Percentiles rank a stretch among this genome's conserved stretches.
Conservation (phyloP, 73 alveolate genomes). For the Blepharisma japonicum region DNA sequence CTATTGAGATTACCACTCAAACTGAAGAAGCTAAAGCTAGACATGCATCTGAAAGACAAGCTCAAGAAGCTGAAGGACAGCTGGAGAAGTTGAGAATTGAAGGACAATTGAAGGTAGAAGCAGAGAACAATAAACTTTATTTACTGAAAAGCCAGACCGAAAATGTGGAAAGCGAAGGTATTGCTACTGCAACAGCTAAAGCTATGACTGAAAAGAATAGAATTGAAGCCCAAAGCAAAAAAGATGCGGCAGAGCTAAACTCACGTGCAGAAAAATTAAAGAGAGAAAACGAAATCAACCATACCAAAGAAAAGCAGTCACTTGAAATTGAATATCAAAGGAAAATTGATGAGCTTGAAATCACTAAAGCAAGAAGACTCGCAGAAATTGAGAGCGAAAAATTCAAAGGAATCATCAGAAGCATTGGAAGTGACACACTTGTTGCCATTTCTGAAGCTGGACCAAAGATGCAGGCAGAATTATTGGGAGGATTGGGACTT, state of each 20-base stretch:
- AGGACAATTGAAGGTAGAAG: slow-evolving; percentile 70
- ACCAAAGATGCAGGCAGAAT: slow-evolving; percentile 75
- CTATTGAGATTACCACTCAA: slow-evolving; percentile 82
- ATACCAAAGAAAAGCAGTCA: slow-evolving; percentile 38
- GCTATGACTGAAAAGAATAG: slow-evolving; percentile 59
- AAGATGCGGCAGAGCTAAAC: slow-evolving; percentile 59
- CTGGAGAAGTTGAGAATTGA: slow-evolving; percentile 70
- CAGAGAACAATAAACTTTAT: slow-evolving; percentile 38
- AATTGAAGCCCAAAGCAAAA: slow-evolving; percentile 71
- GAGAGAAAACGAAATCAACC: slow-evolving; percentile 53
- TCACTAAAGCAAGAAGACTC: slow-evolving; percentile 52
- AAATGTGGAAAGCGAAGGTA: slow-evolving; percentile 49
- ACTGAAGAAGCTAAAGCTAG: slow-evolving; percentile 79
- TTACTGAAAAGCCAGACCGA: slow-evolving; percentile 40
- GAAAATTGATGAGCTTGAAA: slow-evolving; percentile 59
- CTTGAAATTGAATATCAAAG: slow-evolving; percentile 49
- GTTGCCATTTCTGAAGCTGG: slow-evolving; percentile 69
- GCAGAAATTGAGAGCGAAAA: slow-evolving; percentile 67
- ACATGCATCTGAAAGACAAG: slow-evolving; percentile 69
- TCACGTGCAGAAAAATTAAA: slow-evolving; percentile 56
- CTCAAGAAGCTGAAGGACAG: slow-evolving; percentile 73
- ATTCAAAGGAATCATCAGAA: slow-evolving; percentile 60
- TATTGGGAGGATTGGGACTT: slow-evolving; percentile 73
- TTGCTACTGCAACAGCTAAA: slow-evolving; percentile 80
- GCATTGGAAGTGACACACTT: slow-evolving; percentile 72